Base-by-base conservation (phyloP, 768 basidiomycete species). In the Omphalotus guepiniiformis region DNA sequence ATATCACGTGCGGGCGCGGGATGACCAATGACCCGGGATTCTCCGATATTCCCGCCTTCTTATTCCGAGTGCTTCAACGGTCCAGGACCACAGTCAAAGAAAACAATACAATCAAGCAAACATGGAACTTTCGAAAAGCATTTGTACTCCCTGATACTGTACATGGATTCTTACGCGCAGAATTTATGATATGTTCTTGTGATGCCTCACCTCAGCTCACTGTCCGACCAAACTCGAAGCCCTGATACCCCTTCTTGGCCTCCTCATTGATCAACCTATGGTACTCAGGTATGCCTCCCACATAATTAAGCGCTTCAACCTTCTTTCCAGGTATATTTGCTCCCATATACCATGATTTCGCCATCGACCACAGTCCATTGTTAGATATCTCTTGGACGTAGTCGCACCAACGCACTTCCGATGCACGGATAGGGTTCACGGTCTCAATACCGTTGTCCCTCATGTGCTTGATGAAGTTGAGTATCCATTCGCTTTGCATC, bases 401-500 rank as follows among this genome's bases (percentile, higher is more conserved):
- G 27, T 52, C 30, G 11, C 47, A 36, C 51, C 51, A 54, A n/a
- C 29, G 38, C 23, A 43, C 46, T 38, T 57, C 55, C 12, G 53
- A 47, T 30, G 46, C 47, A 8, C n/a, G 35, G n/a, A 29, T 21
- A n/a, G 53, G 30, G 41, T 57, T 53, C 23, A 57, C 52, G 16
- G 34, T 22, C n/a, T 47, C 51, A 4, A 51, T 34, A 0, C 48
- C 39, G 27, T 55, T 50, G 16, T 56, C 25, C 12, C 53, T 51
- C 42, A 53, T 53, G 49, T 53, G 21, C 12, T 38, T 45, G 22
- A 61, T 48, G 30, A 50, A 59, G 38, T 60, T 40, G 18, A 55
- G 35, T 35, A 62, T 54, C 61, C 61, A 62, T 29, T 55, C 53
- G 16, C 58, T 50, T 53, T 60, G 59, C 12, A 57, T 29, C 51